phyloP scores from a whole-genome alignment of 257 asterid species.

The Nicotiana noctiflora region DNA sequence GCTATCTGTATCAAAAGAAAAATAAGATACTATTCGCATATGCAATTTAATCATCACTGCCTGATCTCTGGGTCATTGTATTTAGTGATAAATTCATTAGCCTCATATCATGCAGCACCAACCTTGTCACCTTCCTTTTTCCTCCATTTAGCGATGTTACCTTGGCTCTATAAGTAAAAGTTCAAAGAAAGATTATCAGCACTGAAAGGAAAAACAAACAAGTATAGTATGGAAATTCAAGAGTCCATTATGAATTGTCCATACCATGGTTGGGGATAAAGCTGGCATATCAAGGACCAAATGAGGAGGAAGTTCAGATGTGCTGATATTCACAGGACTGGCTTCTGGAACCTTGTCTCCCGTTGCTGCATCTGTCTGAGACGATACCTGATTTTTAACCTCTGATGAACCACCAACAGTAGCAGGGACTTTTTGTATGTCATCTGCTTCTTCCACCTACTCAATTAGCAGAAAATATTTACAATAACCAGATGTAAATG shows the following conservation, averaged over 20 bases:
- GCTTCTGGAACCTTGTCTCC: conserved; percentile 41
- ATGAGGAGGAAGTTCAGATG: conserved; percentile 92
- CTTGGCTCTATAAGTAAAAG: conserved; percentile 67
- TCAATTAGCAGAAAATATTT: conserved; percentile 33
- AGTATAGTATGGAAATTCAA: conserved; percentile 2
- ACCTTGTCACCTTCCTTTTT: conserved; percentile 99
- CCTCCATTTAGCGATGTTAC: conserved; percentile 79
- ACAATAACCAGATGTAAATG: conserved; percentile 13
- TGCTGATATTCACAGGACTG: conserved; percentile 44
- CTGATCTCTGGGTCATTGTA: not conserved
- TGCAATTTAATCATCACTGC: not conserved
- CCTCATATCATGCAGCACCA: conserved; percentile 13
- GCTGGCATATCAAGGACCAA: conserved; percentile 94
- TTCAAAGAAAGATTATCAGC: conserved; percentile 16
- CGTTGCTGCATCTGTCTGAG: conserved; percentile 31
- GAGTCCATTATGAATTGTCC: conserved; percentile 18
- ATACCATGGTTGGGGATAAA: conserved; percentile 95
- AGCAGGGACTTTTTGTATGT: conserved; percentile 60
- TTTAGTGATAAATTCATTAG: conserved; percentile 5
- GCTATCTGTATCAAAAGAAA: conserved; percentile 62
- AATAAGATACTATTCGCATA: not conserved
- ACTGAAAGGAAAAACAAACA: conserved; percentile 11
- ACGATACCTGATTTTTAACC: conserved; percentile 36
- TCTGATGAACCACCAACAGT: conserved; percentile 39
- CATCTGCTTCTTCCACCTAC: conserved; percentile 89